phyloP scores from a whole-genome alignment of 139 green algal genomes.

The Tetraselmis striata region DNA sequence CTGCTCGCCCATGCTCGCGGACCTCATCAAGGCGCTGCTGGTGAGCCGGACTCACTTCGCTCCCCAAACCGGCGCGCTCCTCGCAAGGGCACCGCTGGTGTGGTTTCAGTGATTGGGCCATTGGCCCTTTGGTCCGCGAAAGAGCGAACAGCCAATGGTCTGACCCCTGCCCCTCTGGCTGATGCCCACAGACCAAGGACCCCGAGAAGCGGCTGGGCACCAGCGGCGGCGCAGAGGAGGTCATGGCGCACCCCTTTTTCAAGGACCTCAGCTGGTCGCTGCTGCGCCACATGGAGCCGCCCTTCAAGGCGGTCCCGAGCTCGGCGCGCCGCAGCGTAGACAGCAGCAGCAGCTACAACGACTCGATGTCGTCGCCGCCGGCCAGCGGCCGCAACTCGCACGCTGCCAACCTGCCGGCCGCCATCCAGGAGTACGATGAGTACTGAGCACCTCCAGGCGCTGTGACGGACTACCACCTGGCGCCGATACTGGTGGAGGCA shows the following conservation, averaged over 20 bases:
- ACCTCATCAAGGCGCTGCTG: constrained; percentile 77
- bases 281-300: constrained; percentile 39
- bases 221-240: constrained; percentile 79
- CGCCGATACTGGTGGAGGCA: too few relatives aligned
- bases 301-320: background rate
- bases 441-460: too few relatives aligned
- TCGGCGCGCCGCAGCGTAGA: background rate
- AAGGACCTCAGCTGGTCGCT: constrained; percentile 78
- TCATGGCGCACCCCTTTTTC: constrained; percentile 93
- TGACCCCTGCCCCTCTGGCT: too few relatives aligned
- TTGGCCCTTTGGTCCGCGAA: too few relatives aligned
- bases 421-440: too few relatives aligned
- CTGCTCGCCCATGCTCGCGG: constrained; percentile 29
- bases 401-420: too few relatives aligned
- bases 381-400: too few relatives aligned
- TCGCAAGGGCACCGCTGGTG: too few relatives aligned
- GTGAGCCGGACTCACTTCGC: background rate
- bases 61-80: too few relatives aligned
- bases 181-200: constrained; percentile 59
- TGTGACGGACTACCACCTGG: too few relatives aligned
- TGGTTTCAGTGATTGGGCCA: too few relatives aligned
- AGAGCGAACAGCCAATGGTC: too few relatives aligned
- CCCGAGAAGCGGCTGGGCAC: constrained; percentile 53
- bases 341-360: background rate
- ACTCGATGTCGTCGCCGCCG: background rate